Conservation (phyloP, 108 stramenopile genomes). For the Cyclotella atomus region DNA sequence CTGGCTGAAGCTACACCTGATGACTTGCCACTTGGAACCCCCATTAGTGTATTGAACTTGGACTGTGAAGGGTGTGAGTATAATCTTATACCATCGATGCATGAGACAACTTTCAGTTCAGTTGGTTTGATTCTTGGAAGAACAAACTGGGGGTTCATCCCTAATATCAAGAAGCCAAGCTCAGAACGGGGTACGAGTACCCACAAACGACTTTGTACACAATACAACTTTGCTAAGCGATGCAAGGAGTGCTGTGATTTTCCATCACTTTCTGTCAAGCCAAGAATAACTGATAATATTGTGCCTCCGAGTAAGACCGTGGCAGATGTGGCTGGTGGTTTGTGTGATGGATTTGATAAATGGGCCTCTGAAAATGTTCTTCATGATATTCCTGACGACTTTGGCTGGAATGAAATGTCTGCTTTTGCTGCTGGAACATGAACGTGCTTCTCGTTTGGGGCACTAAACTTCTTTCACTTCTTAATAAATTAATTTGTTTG, state of each 20-base stretch:
- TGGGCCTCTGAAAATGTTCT: slow-evolving; percentile 65
- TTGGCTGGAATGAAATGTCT: slow-evolving; percentile 74
- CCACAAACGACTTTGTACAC: slow-evolving; percentile 73
- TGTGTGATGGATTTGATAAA: slow-evolving; percentile 68
- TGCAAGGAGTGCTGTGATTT: slow-evolving; percentile 83
- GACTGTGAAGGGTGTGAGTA: slow-evolving; percentile 87
- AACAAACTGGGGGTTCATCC: slow-evolving; percentile 85
- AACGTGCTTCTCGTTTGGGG: background rate
- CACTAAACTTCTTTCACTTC: background rate
- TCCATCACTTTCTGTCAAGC: slow-evolving; percentile 60
- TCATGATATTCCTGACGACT: slow-evolving; percentile 67
- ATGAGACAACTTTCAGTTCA: slow-evolving; percentile 66
- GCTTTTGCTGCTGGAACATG: slow-evolving; percentile 31
- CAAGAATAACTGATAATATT: slow-evolving; percentile 23
- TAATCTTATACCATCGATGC: slow-evolving; percentile 74
- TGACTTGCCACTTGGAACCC: slow-evolving; percentile 51
- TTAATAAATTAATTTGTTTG: background rate
- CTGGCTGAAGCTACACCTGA: slow-evolving; percentile 71
- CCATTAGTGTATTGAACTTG: slow-evolving; percentile 76
- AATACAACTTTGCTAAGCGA: slow-evolving; percentile 74
- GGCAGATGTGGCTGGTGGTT: slow-evolving; percentile 58
- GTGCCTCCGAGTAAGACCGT: slow-evolving; percentile 45
- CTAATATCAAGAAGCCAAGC: slow-evolving; percentile 63
- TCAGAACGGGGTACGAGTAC: slow-evolving; percentile 59
- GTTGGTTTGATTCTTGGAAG: slow-evolving; percentile 69